Evolutionary conservation across 1,139 yeast genomes (phyloP), one percentile per base, ranked within the genome.

Genomic region (Debaryomyces udenii): DNA sequence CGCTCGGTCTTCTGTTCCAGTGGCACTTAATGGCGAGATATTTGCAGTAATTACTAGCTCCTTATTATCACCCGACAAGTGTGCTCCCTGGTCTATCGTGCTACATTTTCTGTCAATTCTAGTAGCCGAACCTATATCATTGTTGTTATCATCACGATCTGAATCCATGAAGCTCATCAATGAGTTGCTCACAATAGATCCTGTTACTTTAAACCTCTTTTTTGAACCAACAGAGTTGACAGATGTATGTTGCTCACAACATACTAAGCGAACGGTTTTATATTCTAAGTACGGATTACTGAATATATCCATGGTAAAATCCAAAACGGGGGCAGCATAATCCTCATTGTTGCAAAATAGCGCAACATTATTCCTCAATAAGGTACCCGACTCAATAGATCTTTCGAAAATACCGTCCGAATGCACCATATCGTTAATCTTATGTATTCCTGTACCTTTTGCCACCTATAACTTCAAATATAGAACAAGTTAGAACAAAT

Each of bases 301-400:
- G 20, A 62, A 41, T 37, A 62, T 54, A 39, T 60, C 64, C 1
- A 65, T 47, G 17, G 66, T 57, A 17, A 57, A 47, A 42, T 60
- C 65, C 35, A 62, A 46, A 9, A 60, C 57, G 6, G 67, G 67
- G 14, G 56, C 56, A 9, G 54, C 49, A 35, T 45, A 61, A 40
- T 62, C 61, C 33, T 61, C 65, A 7, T 52, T 52, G 24, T 50
- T 53, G 43, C 51, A 58, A 41, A 58, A 62, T 15, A 48, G 33
- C 10, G 62, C 61, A 6, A 53, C 47, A 37, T 22, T 14, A 10
- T 39, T 20, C 11, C 36, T 29, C 13, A 28, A 11, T 16, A 20
- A 17, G 35, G 24, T 31, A 24, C n/a, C 26, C 3, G 35, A 31
- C 30, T 33, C 43, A 38, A 48, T 32, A 40, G 35, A 20, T 35